A percentile compares a stretch with the other conserved stretches of the same genome.
Conservation (phyloP, 73 alveolate species). For the Paramecium primaurelia region DNA sequence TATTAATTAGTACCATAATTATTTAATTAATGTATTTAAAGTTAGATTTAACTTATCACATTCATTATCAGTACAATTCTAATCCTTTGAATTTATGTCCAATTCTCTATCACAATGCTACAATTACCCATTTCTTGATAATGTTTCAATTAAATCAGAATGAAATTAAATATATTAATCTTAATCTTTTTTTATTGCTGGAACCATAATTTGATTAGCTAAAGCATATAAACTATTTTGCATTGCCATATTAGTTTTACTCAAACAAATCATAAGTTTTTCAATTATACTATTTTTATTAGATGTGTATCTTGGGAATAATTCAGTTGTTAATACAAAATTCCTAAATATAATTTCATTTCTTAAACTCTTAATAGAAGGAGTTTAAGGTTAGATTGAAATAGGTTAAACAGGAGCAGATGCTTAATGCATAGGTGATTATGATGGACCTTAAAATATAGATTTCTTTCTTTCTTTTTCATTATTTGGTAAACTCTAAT, state of each 20-base stretch:
- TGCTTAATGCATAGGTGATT: neutral
- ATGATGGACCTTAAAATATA: neutral
- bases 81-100: neutral
- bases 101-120: constrained; percentile 26
- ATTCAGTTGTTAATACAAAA: neutral
- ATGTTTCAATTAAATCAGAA: neutral
- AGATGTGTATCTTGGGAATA: neutral
- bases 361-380: neutral
- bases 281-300: neutral
- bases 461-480: constrained; percentile 18
- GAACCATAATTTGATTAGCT: neutral
- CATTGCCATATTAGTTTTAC: constrained; percentile 24
- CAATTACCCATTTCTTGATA: constrained; percentile 14
- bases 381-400: neutral
- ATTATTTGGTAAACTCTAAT: neutral
- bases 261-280: constrained; percentile 13
- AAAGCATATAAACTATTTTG: neutral
- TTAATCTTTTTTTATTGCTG: neutral
- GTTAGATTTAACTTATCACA: neutral
- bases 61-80: neutral
- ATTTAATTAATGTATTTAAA: neutral
- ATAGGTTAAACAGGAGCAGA: neutral
- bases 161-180: constrained; percentile 17
- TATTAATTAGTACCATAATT: neutral
- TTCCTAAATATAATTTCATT: constrained; percentile 38